Evolutionary conservation across 2,329 filamentous ascomycete genomes (phyloP).

Genomic region (Fusarium sp.): DNA sequence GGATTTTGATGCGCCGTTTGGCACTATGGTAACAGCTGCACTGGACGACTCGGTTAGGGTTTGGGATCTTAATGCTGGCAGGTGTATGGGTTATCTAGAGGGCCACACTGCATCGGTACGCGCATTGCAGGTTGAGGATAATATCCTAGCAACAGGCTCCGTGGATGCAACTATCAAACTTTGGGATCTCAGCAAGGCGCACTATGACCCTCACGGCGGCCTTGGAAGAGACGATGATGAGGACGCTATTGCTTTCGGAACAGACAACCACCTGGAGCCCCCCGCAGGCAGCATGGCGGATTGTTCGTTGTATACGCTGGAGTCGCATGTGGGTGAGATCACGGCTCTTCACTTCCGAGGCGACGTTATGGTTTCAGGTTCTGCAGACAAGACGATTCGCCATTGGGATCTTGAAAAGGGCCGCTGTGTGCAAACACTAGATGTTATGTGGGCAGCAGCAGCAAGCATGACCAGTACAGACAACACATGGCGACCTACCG

Average conservation of each 20-base stretch:
- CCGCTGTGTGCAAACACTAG: conserved; percentile 95
- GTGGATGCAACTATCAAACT: conserved; percentile 93
- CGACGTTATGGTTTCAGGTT: conserved; percentile 91
- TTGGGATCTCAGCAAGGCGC: conserved; percentile 92
- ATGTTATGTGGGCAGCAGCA: conserved; percentile 97
- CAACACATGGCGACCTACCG: conserved; percentile 76
- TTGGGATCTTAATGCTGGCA: conserved; percentile 94
- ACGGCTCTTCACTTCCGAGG: conserved; percentile 92
- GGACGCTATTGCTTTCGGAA: conserved; percentile 77
- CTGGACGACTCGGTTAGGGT: conserved; percentile 94
- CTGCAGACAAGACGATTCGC: conserved; percentile 93
- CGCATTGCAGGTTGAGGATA: conserved; percentile 92
- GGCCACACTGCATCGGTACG: conserved; percentile 95
- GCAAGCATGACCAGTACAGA: conserved; percentile 71
- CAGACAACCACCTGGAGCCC: conserved; percentile 74
- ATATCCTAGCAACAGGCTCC: conserved; percentile 92
- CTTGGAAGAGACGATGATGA: conserved; percentile 69
- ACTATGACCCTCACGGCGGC: conserved; percentile 77
- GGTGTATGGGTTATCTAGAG: conserved; percentile 90
- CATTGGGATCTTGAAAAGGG: conserved; percentile 98
- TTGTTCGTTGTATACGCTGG: conserved; percentile 86
- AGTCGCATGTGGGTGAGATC: conserved; percentile 92
- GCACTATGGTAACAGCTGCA: conserved; percentile 90
- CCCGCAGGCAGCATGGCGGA: conserved; percentile 85
- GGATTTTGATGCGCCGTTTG: conserved; percentile 98